Evolutionary conservation across 1,139 yeast species (phyloP), one percentile per base, ranked within the genome.

Genomic region (Meyerozyma athensensis): DNA sequence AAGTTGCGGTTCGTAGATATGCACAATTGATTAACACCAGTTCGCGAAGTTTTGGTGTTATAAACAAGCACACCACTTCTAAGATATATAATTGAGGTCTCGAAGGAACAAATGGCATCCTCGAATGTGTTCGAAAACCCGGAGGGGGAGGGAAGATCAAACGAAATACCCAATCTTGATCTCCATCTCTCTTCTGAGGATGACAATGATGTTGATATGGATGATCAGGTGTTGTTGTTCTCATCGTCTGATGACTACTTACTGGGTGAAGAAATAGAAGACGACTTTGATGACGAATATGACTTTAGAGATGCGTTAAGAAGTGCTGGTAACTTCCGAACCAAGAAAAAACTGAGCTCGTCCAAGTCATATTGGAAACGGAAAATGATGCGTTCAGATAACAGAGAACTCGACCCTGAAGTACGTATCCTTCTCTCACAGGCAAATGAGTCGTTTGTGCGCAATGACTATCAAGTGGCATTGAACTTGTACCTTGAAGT

Each of bases 371-470:
- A 53, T 38, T 61, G 59, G 52, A 58, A 53, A 35, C 50, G 65
- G 3, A 56, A 68, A 56, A 55, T 61, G 56, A 57, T 59, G 56
- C 44, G 60, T 31, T 52, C 70, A 49, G 53, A 68, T 23, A 63
- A 63, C 35, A 59, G 72, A 37, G 77, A 77, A 14, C 55, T 80
- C 39, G 82, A 83, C 43, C 94, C 92, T 0, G 94, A 84, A 53
- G 83, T 86, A 1, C 69, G 81, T 37, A 67, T 69, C 33, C 57
- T 80, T 36, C 58, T 86, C 26, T 80, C 94, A 4, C 69, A 71
- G 47, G 96, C 95, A 2, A 85, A 86, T 52, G 90, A 81, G 49
- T 84, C 86, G 0, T 89, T 81, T 65, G 95, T 83, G 1, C 56
- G 73, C 7, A 74, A 73, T 36, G 82, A 86, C 47, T 70, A 77